phyloP scores from a whole-genome alignment of 208 protist genomes.

The Trypanosoma boissoni region DNA sequence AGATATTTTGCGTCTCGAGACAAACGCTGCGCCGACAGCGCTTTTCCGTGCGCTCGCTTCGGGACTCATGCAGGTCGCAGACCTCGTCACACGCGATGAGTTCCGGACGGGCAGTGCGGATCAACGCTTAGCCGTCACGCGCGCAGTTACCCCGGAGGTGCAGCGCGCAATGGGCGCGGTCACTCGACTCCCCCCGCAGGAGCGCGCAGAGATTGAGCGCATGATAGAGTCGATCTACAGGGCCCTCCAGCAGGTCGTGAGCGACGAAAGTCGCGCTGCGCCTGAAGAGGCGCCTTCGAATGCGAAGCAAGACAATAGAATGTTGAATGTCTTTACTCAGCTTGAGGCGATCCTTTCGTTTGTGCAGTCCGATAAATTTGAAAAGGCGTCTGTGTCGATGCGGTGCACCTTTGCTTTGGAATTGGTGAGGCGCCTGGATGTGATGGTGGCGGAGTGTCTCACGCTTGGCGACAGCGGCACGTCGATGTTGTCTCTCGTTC shows the following conservation, averaged over 20 bases:
- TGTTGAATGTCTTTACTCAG: conserved; percentile 32
- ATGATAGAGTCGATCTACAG: conserved; percentile 47
- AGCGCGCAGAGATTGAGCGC: conserved; percentile 34
- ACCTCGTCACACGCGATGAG: conserved; percentile 34
- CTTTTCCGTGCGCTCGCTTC: conserved; percentile 36
- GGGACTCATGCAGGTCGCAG: conserved; percentile 34
- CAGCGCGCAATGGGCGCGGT: conserved; percentile 40
- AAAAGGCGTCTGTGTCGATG: conserved; percentile 17
- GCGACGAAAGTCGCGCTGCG: neutral
- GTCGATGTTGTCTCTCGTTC: conserved; percentile 25
- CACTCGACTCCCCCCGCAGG: conserved; percentile 27
- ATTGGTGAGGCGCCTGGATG: conserved; percentile 25
- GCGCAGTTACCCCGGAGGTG: conserved; percentile 40
- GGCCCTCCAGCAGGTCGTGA: conserved; percentile 21
- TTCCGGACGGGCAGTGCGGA: conserved; percentile 30
- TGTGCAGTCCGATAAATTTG: conserved; percentile 43
- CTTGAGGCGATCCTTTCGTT: conserved; percentile 39
- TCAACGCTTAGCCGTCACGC: conserved; percentile 27
- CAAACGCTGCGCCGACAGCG: conserved; percentile 2
- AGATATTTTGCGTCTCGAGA: conserved; percentile 31
- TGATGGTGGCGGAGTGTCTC: conserved; percentile 26
- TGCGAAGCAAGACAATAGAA: conserved; percentile 19
- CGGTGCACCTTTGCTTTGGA: conserved; percentile 27
- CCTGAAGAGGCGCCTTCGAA: conserved; percentile 1
- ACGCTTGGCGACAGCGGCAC: conserved; percentile 22